These are phyloP conservation scores for Closterium sp. DNA, from an alignment of 139 green algal species.

Conservation along the genomic window DNA sequence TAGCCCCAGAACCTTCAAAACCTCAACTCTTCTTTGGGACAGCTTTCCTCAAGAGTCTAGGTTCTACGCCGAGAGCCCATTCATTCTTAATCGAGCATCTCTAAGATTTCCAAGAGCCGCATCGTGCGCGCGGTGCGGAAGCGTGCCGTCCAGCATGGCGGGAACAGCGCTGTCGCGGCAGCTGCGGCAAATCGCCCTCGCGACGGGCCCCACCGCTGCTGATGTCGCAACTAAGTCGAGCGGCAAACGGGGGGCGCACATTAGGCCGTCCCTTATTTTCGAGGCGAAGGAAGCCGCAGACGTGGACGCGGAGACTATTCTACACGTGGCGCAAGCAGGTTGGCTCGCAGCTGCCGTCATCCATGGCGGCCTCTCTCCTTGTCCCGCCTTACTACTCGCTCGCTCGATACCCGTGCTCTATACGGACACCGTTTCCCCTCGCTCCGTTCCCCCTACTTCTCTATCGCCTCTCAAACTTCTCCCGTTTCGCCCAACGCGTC, in stretches of 20 bases:
- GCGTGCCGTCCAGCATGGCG: background rate
- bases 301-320: conserved; percentile 56
- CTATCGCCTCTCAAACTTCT: background rate
- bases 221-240: background rate
- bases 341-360: too few species aligned
- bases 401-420: background rate
- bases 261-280: conserved; percentile 67
- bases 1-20: background rate
- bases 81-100: too few species aligned
- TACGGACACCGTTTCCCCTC: background rate
- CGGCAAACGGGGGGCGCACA: background rate
- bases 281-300: conserved; percentile 62
- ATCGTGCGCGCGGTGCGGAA: background rate
- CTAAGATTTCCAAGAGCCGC: background rate
- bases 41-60: background rate
- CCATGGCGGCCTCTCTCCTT: too few species aligned
- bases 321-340: conserved; percentile 34
- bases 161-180: background rate
- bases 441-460: background rate
- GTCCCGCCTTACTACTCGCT: too few species aligned
- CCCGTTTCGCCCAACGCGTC: background rate
- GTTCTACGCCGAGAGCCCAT: too few species aligned
- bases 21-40: background rate
- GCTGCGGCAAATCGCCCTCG: background rate
- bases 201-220: background rate